Percentiles rank a stretch among this genome's conserved stretches.
These are phyloP conservation scores for Geotrichum candidum DNA, from an alignment of 1,139 yeast species.

Conservation along the genomic window DNA sequence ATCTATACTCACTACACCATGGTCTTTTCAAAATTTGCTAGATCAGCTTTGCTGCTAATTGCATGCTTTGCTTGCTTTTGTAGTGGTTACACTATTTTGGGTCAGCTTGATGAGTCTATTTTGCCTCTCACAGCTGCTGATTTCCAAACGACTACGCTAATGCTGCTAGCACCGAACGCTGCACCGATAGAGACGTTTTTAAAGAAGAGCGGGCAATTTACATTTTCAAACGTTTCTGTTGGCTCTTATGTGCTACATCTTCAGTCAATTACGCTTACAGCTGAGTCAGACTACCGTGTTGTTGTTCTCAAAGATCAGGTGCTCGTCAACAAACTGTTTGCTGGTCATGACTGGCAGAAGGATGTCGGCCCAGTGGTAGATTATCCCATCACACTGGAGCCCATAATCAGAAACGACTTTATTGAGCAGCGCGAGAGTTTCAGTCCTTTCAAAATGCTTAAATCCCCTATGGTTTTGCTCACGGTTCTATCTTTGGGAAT, in stretches of 20 bases:
- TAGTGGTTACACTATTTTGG: constrained; percentile 15
- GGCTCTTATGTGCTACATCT: constrained; percentile 28
- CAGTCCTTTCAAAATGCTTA: constrained; percentile 31
- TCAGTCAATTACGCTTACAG: constrained; percentile 19
- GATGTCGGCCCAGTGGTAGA: constrained; percentile 30
- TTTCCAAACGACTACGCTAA: constrained; percentile 11
- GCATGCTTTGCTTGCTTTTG: neutral
- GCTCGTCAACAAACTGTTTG: constrained; percentile 26
- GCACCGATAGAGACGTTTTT: constrained; percentile 15
- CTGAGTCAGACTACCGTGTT: constrained; percentile 24
- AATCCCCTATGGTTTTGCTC: constrained; percentile 37
- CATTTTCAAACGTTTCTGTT: constrained; percentile 26
- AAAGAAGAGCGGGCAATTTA: constrained; percentile 25
- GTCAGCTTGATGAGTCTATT: constrained; percentile 15
- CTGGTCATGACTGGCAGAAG: constrained; percentile 28
- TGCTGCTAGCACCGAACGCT: constrained; percentile 6
- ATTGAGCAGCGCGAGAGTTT: constrained; percentile 32
- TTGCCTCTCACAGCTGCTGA: constrained; percentile 15
- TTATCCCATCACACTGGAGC: constrained; percentile 28
- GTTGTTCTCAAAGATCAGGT: constrained; percentile 27
- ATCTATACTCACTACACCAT: neutral
- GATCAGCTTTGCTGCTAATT: neutral
- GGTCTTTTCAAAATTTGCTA: neutral
- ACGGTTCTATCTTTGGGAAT: constrained; percentile 32
- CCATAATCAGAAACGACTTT: constrained; percentile 22